Evolutionary conservation across 2,329 filamentous ascomycete species (phyloP).

Genomic region (Pseudogymnoascus sp.): DNA sequence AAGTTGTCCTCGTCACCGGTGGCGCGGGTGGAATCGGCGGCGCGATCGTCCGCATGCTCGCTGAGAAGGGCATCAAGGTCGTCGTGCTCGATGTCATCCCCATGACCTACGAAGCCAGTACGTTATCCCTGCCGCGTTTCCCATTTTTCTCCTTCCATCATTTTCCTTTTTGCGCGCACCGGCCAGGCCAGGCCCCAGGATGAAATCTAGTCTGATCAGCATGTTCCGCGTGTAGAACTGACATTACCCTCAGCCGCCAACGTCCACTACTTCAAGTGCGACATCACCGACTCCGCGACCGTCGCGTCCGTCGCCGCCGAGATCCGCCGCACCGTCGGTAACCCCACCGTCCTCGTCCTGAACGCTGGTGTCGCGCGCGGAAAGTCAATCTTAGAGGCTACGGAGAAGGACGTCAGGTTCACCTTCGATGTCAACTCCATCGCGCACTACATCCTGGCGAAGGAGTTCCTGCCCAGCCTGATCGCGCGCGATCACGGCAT

Average conservation of each 20-base stretch:
- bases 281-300: constrained; percentile 53
- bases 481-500: constrained; percentile 60
- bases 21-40: constrained; percentile 69
- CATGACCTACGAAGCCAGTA: constrained; percentile 46
- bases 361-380: constrained; percentile 61
- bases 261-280: constrained; percentile 63
- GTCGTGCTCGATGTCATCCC: constrained; percentile 65
- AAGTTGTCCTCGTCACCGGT: constrained; percentile 68
- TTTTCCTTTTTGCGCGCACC: not conserved
- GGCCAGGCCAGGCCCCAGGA: not conserved
- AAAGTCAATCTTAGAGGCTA: constrained; percentile 51
- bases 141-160: not conserved
- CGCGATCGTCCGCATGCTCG: constrained; percentile 57
- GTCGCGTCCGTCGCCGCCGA: constrained; percentile 45
- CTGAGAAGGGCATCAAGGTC: constrained; percentile 57
- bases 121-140: constrained; percentile 24
- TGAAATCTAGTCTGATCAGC: constrained; percentile 13
- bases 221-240: not conserved
- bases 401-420: constrained; percentile 52
- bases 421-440: constrained; percentile 67
- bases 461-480: constrained; percentile 63
- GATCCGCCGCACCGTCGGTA: constrained; percentile 50
- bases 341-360: constrained; percentile 65
- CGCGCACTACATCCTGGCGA: constrained; percentile 58
- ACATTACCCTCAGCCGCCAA: constrained; percentile 35